phyloP scores from a whole-genome alignment of 441 rosid species.

The Eruca vesicaria region DNA sequence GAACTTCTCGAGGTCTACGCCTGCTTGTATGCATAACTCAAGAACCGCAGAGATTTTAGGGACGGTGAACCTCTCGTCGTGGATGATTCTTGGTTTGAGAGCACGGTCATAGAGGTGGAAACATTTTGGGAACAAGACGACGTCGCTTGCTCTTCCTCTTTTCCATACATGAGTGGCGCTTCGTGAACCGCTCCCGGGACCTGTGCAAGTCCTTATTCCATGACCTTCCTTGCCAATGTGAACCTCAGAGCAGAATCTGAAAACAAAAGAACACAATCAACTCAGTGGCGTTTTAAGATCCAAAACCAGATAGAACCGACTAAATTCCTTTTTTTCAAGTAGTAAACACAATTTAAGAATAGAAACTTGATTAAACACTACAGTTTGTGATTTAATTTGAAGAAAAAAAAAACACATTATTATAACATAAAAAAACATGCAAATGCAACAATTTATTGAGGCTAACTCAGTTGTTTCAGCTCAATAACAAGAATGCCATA shows the following conservation, averaged over 20 bases:
- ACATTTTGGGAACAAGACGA: slow-evolving; percentile 61
- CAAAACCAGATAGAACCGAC: neutral
- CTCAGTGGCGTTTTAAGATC: neutral
- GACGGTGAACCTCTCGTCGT: slow-evolving; percentile 49
- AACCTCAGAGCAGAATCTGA: slow-evolving; percentile 77
- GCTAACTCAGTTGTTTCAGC: neutral
- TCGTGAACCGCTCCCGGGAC: slow-evolving; percentile 61
- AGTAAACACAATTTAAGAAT: neutral
- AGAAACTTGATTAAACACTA: neutral
- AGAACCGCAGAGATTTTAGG: slow-evolving; percentile 65
- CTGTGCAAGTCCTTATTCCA: slow-evolving; percentile 68
- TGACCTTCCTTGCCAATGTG: slow-evolving; percentile 74
- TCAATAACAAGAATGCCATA: neutral
- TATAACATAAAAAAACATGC: neutral
- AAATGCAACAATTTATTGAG: neutral
- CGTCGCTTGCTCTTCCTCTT: slow-evolving; percentile 54
- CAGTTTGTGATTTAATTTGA: neutral
- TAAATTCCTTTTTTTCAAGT: neutral
- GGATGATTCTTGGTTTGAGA: slow-evolving; percentile 69
- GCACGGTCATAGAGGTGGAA: slow-evolving; percentile 85
- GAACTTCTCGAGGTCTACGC: slow-evolving; percentile 60
- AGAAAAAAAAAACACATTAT: neutral
- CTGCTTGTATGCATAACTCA: slow-evolving; percentile 84
- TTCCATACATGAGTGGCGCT: slow-evolving; percentile 79
- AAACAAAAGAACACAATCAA: neutral